Evolutionary conservation across 164 flowering plant genomes (phyloP), one percentile per base, ranked within the genome.

Genomic region (Litsea cubeba): DNA sequence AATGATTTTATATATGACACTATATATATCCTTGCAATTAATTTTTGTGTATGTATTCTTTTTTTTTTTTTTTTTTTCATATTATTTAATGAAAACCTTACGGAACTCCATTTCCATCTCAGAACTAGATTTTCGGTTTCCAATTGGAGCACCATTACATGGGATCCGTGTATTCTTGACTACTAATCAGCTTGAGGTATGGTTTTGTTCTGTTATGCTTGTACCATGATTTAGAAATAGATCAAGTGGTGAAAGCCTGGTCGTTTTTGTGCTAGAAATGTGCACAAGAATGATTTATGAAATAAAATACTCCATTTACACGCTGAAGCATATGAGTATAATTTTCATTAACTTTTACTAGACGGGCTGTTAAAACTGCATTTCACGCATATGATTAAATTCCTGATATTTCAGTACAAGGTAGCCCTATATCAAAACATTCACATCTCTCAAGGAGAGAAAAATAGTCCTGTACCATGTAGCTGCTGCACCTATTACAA

Each of bases 91-190:
- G 71, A 30, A 10, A 71, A 50, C 50, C 67, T 73, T 50, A 71
- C 40, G 22, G 30, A 70, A 65, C 46, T 79, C 74, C 26, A 11
- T 75, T 62, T 79, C 62, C n/a, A 51, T 15, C 80, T 76, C 93
- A 95, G 99, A 95, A 77, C 99, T 95, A 81, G 99, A 95, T 85
- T 95, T 95, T 72, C 86, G 98, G 40, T 93, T 95, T 83, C 92
- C 91, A 28, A 51, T 92, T 76, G 99, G 99, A 62, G 99, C 99
- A 30, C 98, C 99, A 51, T 62, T 95, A 67, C 99, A 95, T 82
- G 99, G 99, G 72, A 93, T 95, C 70, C 70, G 64, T 72, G 99
- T 98, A 67, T 95, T 95, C 84, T 82, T 95, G 71, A 10, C 97
- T 12, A 95, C 99, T 68, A 93, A 89, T 86, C 99, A 95, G 83